These are phyloP conservation scores for Septoria linicola DNA, from an alignment of 2,329 filamentous ascomycete species.

Conservation along the genomic window DNA sequence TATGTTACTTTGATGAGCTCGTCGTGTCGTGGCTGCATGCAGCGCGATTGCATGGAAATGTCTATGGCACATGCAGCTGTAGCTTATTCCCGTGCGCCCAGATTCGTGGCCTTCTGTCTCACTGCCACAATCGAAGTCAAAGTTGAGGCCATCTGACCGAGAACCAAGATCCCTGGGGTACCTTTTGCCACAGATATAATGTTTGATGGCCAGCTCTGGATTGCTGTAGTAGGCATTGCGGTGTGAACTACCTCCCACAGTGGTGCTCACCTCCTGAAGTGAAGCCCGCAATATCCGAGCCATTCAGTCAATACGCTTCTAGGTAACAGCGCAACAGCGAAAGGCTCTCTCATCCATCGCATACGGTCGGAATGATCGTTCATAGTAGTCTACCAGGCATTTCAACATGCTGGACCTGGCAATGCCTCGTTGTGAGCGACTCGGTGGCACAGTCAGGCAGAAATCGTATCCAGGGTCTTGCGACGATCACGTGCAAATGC, in stretches of 20 bases:
- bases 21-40: neutral
- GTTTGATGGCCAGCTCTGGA: neutral
- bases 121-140: neutral
- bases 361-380: too few relatives aligned
- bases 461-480: too few relatives aligned
- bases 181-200: conserved; percentile 1
- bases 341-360: too few relatives aligned
- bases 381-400: too few relatives aligned
- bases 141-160: conserved; percentile 6
- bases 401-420: too few relatives aligned
- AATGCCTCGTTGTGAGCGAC: too few relatives aligned
- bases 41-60: neutral
- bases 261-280: neutral
- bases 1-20: neutral
- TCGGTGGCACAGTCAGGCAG: too few relatives aligned
- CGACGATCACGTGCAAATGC: too few relatives aligned
- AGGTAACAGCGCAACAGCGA: too few relatives aligned
- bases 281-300: neutral
- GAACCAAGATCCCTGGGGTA: neutral
- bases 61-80: neutral
- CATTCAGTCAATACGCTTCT: too few relatives aligned
- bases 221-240: neutral
- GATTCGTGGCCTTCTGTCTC: neutral
- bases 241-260: neutral
- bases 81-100: conserved; percentile 5